Evolutionary conservation across 1,139 yeast species (phyloP).

Genomic region (Hansenula sp.): DNA sequence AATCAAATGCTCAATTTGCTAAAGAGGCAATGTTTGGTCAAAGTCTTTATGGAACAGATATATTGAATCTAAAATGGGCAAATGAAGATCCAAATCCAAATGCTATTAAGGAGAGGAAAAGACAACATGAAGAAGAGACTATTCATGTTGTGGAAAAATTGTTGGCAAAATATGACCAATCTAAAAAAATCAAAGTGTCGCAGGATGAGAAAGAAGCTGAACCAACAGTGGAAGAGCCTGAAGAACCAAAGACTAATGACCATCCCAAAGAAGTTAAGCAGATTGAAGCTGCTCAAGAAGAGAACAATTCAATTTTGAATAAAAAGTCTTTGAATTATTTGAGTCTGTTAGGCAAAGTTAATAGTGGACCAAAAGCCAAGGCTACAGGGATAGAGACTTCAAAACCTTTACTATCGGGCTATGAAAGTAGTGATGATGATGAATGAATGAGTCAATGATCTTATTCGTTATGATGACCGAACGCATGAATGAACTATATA

Average conservation of each 20-base stretch:
- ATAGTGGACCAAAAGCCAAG: neutral
- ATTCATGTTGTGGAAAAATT: slow-evolving; percentile 15
- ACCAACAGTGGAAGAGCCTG: slow-evolving; percentile 8
- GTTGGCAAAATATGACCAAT: slow-evolving; percentile 10
- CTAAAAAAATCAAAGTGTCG: slow-evolving; percentile 6
- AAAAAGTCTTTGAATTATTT: neutral
- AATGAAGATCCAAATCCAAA: slow-evolving; percentile 80
- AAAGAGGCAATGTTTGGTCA: slow-evolving; percentile 91
- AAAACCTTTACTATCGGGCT: neutral
- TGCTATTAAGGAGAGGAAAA: slow-evolving; percentile 52
- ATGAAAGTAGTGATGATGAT: slow-evolving; percentile 3
- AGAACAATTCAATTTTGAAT: neutral
- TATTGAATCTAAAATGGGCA: slow-evolving; percentile 82
- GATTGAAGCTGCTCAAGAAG: neutral
- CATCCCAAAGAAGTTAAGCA: neutral
- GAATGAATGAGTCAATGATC: neutral
- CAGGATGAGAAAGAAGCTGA: slow-evolving; percentile 2
- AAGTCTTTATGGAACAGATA: slow-evolving; percentile 49
- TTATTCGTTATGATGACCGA: too few relatives aligned
- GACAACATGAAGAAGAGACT: slow-evolving; percentile 19
- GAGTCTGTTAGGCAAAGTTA: neutral
- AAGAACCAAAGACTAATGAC: neutral
- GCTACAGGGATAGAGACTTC: neutral
- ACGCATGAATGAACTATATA: neutral
- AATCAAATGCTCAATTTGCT: slow-evolving; percentile 84